phyloP scores from a whole-genome alignment of 257 asterid genomes.

The Lycium ferocissimum region DNA sequence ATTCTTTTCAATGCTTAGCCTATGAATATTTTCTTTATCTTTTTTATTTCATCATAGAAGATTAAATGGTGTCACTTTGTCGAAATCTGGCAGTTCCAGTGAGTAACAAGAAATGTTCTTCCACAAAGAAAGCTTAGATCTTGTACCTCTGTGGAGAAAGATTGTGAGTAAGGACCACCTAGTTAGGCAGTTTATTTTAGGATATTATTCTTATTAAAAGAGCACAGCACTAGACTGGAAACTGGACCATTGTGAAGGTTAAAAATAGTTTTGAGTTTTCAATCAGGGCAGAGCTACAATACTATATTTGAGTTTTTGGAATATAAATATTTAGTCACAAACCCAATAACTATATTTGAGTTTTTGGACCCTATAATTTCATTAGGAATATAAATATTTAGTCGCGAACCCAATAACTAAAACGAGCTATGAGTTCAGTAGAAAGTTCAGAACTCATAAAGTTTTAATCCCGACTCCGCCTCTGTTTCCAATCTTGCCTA shows the following conservation, averaged over 20 bases:
- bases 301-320: too few relatives aligned
- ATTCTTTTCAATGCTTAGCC: background rate
- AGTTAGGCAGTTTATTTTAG: conserved; percentile 5
- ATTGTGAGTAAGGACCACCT: background rate
- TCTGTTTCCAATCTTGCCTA: too few relatives aligned
- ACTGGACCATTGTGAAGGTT: background rate
- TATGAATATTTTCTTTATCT: background rate
- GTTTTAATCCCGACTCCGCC: too few relatives aligned
- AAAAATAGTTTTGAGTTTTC: background rate
- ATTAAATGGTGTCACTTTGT: background rate
- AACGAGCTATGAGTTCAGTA: too few relatives aligned
- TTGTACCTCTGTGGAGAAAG: background rate
- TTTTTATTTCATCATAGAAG: background rate
- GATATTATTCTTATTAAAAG: background rate
- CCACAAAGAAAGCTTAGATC: background rate
- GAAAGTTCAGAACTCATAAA: too few relatives aligned
- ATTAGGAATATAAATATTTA: too few relatives aligned
- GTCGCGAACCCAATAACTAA: too few relatives aligned
- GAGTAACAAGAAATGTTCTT: background rate
- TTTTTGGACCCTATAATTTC: too few relatives aligned
- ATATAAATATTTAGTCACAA: too few relatives aligned
- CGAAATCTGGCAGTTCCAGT: background rate
- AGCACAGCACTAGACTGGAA: background rate
- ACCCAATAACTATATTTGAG: too few relatives aligned
- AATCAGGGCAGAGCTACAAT: background rate